Conservation (phyloP, 2,329 filamentous ascomycete genomes). For the Aspergillus neoniger region DNA sequence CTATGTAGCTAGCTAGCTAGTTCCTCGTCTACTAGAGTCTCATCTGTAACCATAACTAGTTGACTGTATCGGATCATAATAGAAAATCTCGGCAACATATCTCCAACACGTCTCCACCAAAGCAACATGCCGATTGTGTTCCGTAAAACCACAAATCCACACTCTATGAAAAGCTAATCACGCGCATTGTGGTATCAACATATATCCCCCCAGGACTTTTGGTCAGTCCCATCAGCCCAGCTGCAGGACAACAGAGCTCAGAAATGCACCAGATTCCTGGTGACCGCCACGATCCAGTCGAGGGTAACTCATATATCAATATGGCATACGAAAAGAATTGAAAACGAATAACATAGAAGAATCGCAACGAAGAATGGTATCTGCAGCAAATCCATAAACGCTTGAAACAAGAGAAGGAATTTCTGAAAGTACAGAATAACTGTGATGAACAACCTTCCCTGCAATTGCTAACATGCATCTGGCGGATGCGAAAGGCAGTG, state of each 20-base stretch:
- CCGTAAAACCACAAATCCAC: neutral
- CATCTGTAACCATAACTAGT: conserved; percentile 1
- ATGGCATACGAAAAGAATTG: neutral
- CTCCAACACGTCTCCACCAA: neutral
- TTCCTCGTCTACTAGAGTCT: neutral
- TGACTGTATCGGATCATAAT: neutral
- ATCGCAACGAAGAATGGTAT: neutral
- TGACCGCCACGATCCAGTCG: conserved; percentile 7
- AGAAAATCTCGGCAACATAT: neutral
- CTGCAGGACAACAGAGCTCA: conserved; percentile 6
- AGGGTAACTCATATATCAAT: neutral
- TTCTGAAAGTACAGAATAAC: neutral
- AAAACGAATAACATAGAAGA: neutral
- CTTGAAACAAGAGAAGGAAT: neutral
- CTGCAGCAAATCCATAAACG: neutral
- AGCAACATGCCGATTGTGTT: neutral
- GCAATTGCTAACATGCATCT: neutral
- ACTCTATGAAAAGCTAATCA: neutral
- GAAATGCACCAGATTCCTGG: neutral
- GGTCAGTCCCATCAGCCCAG: conserved; percentile 11
- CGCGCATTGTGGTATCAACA: conserved; percentile 2
- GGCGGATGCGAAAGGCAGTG: neutral
- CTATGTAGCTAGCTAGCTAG: neutral
- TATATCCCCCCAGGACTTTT: neutral
- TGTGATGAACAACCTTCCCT: neutral